Conservation (phyloP, 768 basidiomycete species). For the Mycena rebaudengoi region DNA sequence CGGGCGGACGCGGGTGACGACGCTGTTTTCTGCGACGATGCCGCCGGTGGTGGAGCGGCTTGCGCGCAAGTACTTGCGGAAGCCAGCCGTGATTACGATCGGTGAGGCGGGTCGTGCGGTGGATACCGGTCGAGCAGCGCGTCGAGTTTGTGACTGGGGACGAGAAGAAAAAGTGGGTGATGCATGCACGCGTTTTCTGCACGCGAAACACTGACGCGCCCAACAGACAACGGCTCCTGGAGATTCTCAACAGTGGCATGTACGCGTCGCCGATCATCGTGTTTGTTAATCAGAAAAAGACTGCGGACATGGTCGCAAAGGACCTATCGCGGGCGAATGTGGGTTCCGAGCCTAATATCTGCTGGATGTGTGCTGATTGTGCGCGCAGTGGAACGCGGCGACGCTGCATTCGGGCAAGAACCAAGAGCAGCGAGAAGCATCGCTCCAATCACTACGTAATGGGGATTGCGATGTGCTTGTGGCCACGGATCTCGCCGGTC, state of each 20-base stretch:
- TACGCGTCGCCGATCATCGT: conserved; percentile 94
- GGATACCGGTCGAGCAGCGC: conserved; percentile 95
- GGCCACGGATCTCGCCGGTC: conserved; percentile 96
- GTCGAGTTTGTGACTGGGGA: conserved; percentile 94
- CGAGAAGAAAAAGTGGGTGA: conserved; percentile 96
- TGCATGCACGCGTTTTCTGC: not conserved
- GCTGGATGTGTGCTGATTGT: conserved; percentile 6
- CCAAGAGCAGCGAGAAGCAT: conserved; percentile 95
- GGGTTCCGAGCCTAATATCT: conserved; percentile 41
- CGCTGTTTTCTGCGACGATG: conserved; percentile 98
- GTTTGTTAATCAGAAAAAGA: conserved; percentile 99
- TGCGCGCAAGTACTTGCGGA: conserved; percentile 91
- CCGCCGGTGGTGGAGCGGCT: conserved; percentile 95
- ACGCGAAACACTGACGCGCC: conserved; percentile 18
- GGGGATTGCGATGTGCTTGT: conserved; percentile 92
- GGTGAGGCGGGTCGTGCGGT: conserved; percentile 98
- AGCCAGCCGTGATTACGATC: conserved; percentile 95
- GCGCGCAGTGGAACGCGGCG: conserved; percentile 80
- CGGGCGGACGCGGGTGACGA: conserved; percentile 90
- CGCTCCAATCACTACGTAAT: conserved; percentile 84
- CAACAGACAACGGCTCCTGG: conserved; percentile 80
- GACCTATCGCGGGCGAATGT: conserved; percentile 91
- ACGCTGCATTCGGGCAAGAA: conserved; percentile 98
- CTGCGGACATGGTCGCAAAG: conserved; percentile 97
- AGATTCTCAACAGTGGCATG: conserved; percentile 89